Evolutionary conservation across 352 stramenopile genomes (phyloP), one percentile per base, ranked within the genome.

Genomic region (Globisporangium alternatum): DNA sequence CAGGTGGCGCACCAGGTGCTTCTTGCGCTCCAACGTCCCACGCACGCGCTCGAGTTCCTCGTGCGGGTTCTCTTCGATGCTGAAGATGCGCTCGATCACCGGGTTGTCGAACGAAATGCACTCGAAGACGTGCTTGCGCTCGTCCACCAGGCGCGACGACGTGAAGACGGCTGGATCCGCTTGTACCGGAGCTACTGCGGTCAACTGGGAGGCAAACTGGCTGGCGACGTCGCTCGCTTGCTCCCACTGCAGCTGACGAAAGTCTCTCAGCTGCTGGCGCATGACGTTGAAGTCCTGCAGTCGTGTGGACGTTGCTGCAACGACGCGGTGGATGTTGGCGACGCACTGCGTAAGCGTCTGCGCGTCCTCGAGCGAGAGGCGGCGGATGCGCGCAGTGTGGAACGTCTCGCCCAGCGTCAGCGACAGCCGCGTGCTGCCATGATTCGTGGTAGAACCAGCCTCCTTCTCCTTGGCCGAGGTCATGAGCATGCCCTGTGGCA

Each of bases 51-150:
- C 43, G 10, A 90, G 57, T 56, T 93, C 83, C 10, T 78, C 64
- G 3, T 70, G 64, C 0, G 78, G 81, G 21, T 83, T 62, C 2
- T 79, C 67, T 59, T 93, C 83, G 43, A 88, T 71, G 37, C 80
- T 79, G 17, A 93, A 81, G 12, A 93, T 61, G 15, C 78, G 71
- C 7, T 71, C 67, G 51, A 93, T 80, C 9, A 71, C 81, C 10
- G 61, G 64, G 64, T 89, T 88, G 0, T 79, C 77, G 41, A 88
- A 77, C 28, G 71, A 74, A 37, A 93, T 69, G 60, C 77, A 90
- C 56, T 89, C 77, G 54, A 76, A 86, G 8, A 91, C 58, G 22
- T 90, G 74, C 8, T 71, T 66, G 0, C 83, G 77, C 37, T 72
- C 60, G 49, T 90, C 80, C 2, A 62, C 35, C 17, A 53, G 12